Conservation (phyloP, 345 rosid genomes). For the Eucalyptus curtisii region DNA sequence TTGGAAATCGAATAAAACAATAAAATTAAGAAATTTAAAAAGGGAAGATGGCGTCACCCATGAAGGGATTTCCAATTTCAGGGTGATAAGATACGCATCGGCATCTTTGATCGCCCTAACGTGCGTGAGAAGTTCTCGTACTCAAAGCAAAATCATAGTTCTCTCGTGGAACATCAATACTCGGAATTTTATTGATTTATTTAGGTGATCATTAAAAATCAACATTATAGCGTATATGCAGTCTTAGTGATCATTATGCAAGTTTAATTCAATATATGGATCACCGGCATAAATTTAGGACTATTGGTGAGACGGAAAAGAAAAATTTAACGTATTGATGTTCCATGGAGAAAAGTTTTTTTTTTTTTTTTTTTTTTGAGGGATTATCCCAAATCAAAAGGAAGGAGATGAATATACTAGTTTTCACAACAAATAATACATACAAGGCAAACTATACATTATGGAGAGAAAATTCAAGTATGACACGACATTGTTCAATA, state of each 20-base stretch:
- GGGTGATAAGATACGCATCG: neutral
- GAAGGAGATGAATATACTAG: rapidly evolving
- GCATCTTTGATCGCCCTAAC: neutral
- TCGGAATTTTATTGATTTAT: no score
- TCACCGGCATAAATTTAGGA: neutral
- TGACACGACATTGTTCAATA: no score
- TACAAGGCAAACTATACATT: no score
- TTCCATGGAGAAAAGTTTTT: neutral
- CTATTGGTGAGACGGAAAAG: neutral
- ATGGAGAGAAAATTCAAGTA: no score
- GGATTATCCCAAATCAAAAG: no score
- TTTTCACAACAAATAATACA: no score
- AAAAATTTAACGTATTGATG: neutral
- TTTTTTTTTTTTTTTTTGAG: no score
- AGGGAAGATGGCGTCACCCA: neutral
- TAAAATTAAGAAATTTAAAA: neutral
- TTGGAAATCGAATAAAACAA: neutral
- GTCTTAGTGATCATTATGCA: no score
- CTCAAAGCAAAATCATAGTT: neutral
- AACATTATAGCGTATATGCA: no score
- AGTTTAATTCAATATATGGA: no score
- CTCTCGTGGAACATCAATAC: neutral
- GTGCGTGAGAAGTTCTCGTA: neutral
- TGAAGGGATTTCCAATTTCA: neutral
- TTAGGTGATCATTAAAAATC: no score